Percentiles rank a stretch among this genome's conserved stretches.
Conservation (phyloP, 2,329 filamentous ascomycete species). For the Bipolaris victoriae region DNA sequence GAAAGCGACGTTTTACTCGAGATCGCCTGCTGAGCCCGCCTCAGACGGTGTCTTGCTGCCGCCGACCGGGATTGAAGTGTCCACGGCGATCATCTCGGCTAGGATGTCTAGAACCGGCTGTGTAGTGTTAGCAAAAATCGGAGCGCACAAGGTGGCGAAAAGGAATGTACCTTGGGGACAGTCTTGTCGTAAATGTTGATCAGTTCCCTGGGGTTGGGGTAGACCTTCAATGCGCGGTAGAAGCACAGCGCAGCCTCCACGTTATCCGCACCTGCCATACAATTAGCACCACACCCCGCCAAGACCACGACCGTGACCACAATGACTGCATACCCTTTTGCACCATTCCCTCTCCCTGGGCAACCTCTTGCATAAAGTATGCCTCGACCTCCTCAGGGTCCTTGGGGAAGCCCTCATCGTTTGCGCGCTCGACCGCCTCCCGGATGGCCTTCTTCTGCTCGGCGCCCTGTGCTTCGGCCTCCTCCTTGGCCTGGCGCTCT, state of each 20-base stretch:
- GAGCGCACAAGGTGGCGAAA: conserved; percentile 11
- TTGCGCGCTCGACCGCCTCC: conserved; percentile 76
- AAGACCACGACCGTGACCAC: not conserved
- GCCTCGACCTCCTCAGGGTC: conserved; percentile 92
- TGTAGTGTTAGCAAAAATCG: conserved; percentile 21
- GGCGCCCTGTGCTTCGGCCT: conserved; percentile 68
- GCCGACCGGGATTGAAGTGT: conserved; percentile 63
- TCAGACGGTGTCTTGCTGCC: conserved; percentile 47
- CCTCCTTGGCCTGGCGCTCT: conserved; percentile 73
- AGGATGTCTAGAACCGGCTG: conserved; percentile 92
- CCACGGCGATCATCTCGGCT: conserved; percentile 96
- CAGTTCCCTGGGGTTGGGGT: conserved; percentile 88
- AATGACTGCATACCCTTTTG: conserved; percentile 68
- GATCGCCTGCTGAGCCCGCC: conserved; percentile 41
- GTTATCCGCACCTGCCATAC: conserved; percentile 63
- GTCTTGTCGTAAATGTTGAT: conserved; percentile 99
- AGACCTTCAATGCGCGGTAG: conserved; percentile 98
- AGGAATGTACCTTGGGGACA: conserved; percentile 77
- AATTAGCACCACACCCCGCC: conserved; percentile 22
- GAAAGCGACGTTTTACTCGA: conserved; percentile 34
- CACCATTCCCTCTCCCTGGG: conserved; percentile 82
- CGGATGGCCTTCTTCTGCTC: conserved; percentile 77
- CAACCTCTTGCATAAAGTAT: conserved; percentile 96
- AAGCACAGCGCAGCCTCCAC: conserved; percentile 92
- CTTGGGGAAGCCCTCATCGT: conserved; percentile 88